Conservation (phyloP, 495 filamentous ascomycete genomes). For the Hapsidospora chrysogenum region DNA sequence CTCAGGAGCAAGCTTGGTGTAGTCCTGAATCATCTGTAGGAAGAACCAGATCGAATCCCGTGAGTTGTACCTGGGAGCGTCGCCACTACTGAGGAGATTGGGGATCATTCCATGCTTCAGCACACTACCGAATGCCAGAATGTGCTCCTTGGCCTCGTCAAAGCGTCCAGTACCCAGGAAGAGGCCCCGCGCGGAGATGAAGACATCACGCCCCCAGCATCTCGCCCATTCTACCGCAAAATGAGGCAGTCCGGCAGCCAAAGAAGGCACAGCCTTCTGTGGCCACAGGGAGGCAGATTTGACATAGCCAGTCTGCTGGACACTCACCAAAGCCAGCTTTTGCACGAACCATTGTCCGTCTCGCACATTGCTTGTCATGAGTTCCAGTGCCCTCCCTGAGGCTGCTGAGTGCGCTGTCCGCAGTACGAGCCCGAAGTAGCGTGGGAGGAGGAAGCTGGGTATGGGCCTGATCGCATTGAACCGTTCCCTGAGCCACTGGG, state of each 20-base stretch:
- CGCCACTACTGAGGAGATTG: slow-evolving; percentile 76
- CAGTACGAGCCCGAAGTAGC: slow-evolving; percentile 83
- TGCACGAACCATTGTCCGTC: slow-evolving; percentile 74
- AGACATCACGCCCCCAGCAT: slow-evolving; percentile 95
- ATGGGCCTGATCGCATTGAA: slow-evolving; percentile 71
- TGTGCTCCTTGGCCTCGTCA: slow-evolving; percentile 80
- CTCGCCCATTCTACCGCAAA: slow-evolving; percentile 89
- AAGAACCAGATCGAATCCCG: slow-evolving; percentile 97
- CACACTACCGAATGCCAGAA: slow-evolving; percentile 88
- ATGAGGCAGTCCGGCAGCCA: slow-evolving; percentile 90
- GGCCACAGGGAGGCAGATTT: slow-evolving; percentile 86
- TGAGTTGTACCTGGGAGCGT: slow-evolving; percentile 88
- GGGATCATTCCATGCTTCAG: slow-evolving; percentile 98
- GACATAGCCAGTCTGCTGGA: slow-evolving; percentile 76
- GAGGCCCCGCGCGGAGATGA: slow-evolving; percentile 85
- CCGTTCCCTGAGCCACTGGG: slow-evolving; percentile 63
- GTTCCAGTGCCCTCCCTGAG: slow-evolving; percentile 55
- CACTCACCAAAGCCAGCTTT: slow-evolving; percentile 72
- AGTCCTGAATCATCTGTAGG: slow-evolving; percentile 88
- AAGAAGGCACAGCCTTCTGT: slow-evolving; percentile 59
- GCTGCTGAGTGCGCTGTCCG: slow-evolving; percentile 76
- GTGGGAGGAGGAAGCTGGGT: slow-evolving; percentile 76
- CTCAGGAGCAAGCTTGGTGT: slow-evolving; percentile 64
- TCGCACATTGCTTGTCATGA: slow-evolving; percentile 61
- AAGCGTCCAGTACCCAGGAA: slow-evolving; percentile 79